Conservation (phyloP, 1,284 basidiomycete genomes). For the Puccinia hordei region DNA sequence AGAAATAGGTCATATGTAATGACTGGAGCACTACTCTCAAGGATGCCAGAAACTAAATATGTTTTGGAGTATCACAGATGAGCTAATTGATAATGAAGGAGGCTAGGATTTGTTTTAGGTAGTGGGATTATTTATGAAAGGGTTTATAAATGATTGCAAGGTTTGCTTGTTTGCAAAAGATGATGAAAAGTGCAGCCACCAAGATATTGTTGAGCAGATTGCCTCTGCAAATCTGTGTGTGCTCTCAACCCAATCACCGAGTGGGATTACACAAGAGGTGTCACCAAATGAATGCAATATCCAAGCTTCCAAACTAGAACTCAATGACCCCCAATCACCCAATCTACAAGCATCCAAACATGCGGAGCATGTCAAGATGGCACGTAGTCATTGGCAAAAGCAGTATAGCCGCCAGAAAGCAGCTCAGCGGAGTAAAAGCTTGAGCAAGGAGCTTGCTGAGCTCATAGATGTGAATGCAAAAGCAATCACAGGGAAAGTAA, state of each 20-base stretch:
- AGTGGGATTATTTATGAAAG: too few species aligned
- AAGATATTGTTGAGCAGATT: background rate
- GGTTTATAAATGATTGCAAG: too few species aligned
- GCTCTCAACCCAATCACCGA: background rate
- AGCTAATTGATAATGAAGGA: too few species aligned
- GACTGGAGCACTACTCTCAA: too few species aligned
- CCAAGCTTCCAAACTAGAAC: background rate
- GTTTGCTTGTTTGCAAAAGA: too few species aligned
- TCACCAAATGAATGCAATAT: background rate
- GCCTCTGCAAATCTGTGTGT: background rate
- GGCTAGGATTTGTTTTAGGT: too few species aligned
- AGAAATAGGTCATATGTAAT: too few species aligned
- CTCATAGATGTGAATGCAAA: slow-evolving; percentile 11
- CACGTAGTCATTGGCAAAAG: background rate
- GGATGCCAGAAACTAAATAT: too few species aligned
- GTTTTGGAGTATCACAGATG: too few species aligned
- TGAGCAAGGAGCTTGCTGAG: background rate
- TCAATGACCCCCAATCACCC: background rate
- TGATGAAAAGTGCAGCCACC: too few species aligned
- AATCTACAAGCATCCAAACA: background rate
- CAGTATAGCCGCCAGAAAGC: background rate
- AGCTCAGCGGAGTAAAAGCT: background rate
- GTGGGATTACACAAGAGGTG: too few species aligned
- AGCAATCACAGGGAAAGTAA: background rate
- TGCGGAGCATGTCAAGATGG: background rate